phyloP scores from a whole-genome alignment of 2,329 filamentous ascomycete species.

The Chrysosporium queenslandicum region DNA sequence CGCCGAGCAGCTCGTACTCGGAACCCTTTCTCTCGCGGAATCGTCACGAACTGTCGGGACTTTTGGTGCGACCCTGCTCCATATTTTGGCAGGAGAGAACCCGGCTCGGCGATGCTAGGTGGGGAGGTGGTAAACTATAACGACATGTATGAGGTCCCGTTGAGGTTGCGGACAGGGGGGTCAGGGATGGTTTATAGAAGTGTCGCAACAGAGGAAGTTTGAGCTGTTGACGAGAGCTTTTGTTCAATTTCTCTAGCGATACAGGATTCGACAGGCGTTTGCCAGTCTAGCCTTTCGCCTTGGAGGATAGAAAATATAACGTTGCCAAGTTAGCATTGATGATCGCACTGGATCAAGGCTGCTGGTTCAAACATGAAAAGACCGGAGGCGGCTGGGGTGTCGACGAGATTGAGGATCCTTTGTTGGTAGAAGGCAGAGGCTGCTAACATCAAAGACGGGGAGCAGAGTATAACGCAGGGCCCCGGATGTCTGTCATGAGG shows the following conservation, averaged over 20 bases:
- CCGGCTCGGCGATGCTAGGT: slow-evolving; percentile 63
- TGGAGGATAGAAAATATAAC: not conserved
- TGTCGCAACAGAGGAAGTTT: slow-evolving; percentile 32
- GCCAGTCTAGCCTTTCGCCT: not conserved
- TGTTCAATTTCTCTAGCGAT: slow-evolving; percentile 11
- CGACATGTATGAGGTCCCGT: slow-evolving; percentile 75
- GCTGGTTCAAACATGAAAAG: too few relatives aligned
- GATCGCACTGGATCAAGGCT: too few relatives aligned
- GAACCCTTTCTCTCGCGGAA: slow-evolving; percentile 79
- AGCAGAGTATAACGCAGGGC: too few relatives aligned
- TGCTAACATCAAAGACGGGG: too few relatives aligned
- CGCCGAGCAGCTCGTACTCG: slow-evolving; percentile 42
- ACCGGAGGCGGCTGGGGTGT: too few relatives aligned
- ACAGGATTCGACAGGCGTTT: not conserved
- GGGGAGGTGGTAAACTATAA: slow-evolving; percentile 79
- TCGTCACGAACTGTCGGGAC: slow-evolving; percentile 83
- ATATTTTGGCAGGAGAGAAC: slow-evolving; percentile 63
- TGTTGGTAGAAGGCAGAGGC: too few relatives aligned
- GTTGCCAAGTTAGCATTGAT: too few relatives aligned
- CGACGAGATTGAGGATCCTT: too few relatives aligned
- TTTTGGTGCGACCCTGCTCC: slow-evolving; percentile 92
- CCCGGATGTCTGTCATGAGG: too few relatives aligned
- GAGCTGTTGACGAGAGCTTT: not conserved
- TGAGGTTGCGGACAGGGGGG: slow-evolving; percentile 48
- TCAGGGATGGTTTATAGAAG: slow-evolving; percentile 50